phyloP scores from a whole-genome alignment of 2,329 filamentous ascomycete species.

The Colletotrichum sp. region DNA sequence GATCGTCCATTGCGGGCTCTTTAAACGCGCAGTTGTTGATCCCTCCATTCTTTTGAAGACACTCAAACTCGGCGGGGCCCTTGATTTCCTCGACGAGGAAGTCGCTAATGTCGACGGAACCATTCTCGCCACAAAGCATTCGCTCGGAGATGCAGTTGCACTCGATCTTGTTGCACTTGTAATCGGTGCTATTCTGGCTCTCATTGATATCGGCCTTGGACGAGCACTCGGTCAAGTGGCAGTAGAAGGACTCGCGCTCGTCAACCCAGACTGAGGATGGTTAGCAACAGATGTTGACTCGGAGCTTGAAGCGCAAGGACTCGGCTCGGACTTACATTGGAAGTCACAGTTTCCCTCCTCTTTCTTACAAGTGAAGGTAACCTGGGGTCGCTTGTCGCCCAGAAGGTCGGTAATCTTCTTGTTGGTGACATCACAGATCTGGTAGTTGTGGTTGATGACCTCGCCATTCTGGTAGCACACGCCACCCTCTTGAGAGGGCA shows the following conservation, averaged over 20 bases:
- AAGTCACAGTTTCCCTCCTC: constrained; percentile 85
- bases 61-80: constrained; percentile 86
- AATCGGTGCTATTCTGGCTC: constrained; percentile 79
- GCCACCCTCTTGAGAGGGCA: constrained; percentile 81
- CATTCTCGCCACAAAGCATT: constrained; percentile 92
- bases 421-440: constrained; percentile 98
- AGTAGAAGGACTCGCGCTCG: constrained; percentile 94
- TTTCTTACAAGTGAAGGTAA: constrained; percentile 89
- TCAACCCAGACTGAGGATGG: constrained; percentile 87
- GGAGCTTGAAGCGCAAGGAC: background rate
- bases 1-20: constrained; percentile 89
- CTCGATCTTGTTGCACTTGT: constrained; percentile 82
- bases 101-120: constrained; percentile 89
- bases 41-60: constrained; percentile 68
- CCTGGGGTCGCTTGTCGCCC: constrained; percentile 84
- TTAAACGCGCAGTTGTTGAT: constrained; percentile 78
- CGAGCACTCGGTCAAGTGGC: constrained; percentile 80
- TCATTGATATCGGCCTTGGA: constrained; percentile 73
- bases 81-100: constrained; percentile 84
- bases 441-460: constrained; percentile 92
- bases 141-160: constrained; percentile 90
- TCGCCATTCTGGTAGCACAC: constrained; percentile 93
- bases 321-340: constrained; percentile 69
- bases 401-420: constrained; percentile 88
- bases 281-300: background rate